These are phyloP conservation scores for Chenopodium formosanum DNA, from an alignment of 148 eudicot species.

Conservation along the genomic window DNA sequence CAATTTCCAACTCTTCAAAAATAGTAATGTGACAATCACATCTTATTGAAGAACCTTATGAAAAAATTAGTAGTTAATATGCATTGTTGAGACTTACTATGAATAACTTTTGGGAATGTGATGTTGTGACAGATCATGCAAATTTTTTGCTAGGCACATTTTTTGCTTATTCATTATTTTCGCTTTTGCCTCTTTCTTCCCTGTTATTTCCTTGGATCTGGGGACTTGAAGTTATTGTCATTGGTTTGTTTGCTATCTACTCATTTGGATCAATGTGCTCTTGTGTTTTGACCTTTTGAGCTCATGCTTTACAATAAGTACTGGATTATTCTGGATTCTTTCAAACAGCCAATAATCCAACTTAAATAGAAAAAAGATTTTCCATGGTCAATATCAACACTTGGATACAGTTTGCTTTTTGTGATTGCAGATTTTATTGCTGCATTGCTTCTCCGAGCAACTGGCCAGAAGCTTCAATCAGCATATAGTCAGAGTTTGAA, in stretches of 20 bases:
- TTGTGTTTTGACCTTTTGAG: neutral
- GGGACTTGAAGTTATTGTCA: neutral
- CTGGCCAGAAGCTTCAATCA: conserved; percentile 62
- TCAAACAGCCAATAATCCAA: neutral
- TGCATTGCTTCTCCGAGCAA: conserved; percentile 83
- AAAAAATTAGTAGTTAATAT: neutral
- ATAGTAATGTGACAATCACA: too few relatives aligned
- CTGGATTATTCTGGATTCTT: neutral
- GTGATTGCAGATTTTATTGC: conserved; percentile 87
- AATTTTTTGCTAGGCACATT: neutral
- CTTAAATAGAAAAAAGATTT: neutral
- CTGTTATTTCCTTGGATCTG: neutral
- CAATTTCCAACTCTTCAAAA: neutral
- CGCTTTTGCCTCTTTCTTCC: neutral
- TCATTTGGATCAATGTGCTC: neutral
- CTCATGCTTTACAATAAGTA: neutral
- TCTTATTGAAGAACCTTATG: neutral
- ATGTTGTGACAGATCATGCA: neutral
- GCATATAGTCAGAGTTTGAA: conserved; percentile 50
- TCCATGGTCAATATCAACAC: conserved; percentile 39
- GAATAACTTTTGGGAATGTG: neutral
- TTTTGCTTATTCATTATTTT: neutral
- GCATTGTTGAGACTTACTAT: neutral
- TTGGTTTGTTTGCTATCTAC: neutral
- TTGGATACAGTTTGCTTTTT: conserved; percentile 90